These are phyloP conservation scores for Citropsis articulata DNA, from an alignment of 345 rosid species.

Conservation along the genomic window DNA sequence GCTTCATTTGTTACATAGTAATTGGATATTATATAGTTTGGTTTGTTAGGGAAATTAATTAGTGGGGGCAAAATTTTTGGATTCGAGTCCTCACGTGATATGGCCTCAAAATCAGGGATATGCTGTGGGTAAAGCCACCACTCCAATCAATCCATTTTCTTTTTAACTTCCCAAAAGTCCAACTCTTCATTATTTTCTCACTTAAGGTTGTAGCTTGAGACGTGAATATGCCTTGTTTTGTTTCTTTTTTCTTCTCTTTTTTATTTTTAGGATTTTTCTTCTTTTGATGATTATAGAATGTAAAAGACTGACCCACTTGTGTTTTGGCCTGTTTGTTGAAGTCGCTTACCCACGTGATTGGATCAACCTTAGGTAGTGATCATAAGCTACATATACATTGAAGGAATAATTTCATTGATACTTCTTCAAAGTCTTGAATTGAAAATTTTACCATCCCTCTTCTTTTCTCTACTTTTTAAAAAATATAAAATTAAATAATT, in stretches of 20 bases:
- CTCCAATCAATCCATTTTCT: conserved; percentile 18
- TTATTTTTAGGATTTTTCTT: neutral
- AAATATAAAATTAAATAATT: too few relatives aligned
- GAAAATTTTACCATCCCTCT: too few relatives aligned
- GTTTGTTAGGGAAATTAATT: conserved; percentile 12
- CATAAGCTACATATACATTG: too few relatives aligned
- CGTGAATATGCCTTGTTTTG: neutral
- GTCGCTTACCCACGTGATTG: conserved; percentile 13
- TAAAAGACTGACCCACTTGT: conserved; percentile 19
- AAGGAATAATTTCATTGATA: neutral
- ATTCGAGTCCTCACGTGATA: conserved; percentile 50
- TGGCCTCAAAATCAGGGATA: conserved; percentile 53
- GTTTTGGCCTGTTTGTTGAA: neutral
- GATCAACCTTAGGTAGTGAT: neutral
- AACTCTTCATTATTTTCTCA: neutral
- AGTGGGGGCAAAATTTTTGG: conserved; percentile 11
- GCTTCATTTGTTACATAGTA: neutral
- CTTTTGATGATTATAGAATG: conserved; percentile 29
- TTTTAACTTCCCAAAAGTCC: neutral
- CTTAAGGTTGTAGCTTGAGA: neutral
- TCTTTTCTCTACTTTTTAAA: too few relatives aligned
- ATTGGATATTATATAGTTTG: neutral
- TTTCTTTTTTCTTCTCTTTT: neutral
- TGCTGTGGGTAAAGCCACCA: conserved; percentile 22
- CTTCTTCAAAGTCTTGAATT: too few relatives aligned